Base-by-base conservation (phyloP, 495 filamentous ascomycete genomes). In the Lepraria neglecta region DNA sequence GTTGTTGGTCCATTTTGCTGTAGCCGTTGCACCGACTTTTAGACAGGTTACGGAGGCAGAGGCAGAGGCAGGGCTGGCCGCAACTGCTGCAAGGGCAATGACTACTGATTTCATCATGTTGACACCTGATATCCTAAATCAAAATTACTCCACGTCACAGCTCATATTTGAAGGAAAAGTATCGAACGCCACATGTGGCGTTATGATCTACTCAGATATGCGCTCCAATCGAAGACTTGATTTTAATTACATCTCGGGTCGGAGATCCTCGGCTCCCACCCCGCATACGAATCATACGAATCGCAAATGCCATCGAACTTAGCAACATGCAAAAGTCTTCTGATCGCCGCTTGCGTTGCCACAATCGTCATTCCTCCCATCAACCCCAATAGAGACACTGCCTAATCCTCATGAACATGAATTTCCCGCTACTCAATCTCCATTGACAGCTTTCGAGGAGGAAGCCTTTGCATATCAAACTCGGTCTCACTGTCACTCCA, bases 1-100 rank as follows among this genome's bases (percentile, higher is more conserved):
- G 10, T 31, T 19, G 21, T 65, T 63, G 21, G 44, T 61, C 65
- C 63, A 68, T 30, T 4, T 46, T 11, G 65, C 65, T 11, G 59
- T 65, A 14, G 63, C 63, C 28, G 46, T 63, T 27, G 30, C 1
- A 15, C 57, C 58, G 28, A 64, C 47, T 28, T 53, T 54, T 1
- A 67, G 30, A 58, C 65, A 67, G 2, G 30, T 56, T 30, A 65
- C 51, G 38, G 59, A 52, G 6, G 64, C 64, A 35, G 40, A 52
- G 6, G 64, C 64, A 35, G 40, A 59, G 11, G 48, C 19, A 21
- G 51, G 50, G 7, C 21, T 11, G 9, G 19, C 21, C 6, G 38
- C 42, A 12, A 45, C 4, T 6, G 43, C 28, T 38, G 50, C 30
- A 28, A 47, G 38, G 19, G 31, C 28, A 24, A 56, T 21, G 3